These are phyloP conservation scores for Tuber aestivum DNA, from an alignment of 495 filamentous ascomycete genomes.

Conservation along the genomic window DNA sequence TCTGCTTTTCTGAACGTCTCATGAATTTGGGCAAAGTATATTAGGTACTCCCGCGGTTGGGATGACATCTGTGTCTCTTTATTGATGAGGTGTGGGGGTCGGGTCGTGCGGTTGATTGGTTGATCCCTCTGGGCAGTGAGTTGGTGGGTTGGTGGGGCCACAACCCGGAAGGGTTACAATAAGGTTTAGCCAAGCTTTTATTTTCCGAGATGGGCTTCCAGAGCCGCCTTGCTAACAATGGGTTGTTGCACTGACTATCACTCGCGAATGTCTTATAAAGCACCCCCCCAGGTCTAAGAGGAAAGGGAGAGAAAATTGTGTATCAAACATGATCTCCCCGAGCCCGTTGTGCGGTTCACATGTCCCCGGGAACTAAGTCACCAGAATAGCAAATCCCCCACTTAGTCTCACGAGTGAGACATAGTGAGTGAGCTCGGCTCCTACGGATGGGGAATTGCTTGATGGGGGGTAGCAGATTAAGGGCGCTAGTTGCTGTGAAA, in stretches of 20 bases:
- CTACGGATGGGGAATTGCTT: too few species aligned
- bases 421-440: neutral
- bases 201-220: neutral
- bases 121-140: neutral
- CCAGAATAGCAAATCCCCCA: neutral
- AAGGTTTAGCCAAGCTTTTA: conserved; percentile 4
- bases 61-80: neutral
- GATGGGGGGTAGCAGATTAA: neutral
- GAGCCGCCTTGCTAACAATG: neutral
- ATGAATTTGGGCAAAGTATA: conserved; percentile 84
- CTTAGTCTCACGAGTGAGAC: neutral
- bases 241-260: neutral
- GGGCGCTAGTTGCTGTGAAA: neutral
- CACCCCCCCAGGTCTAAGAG: neutral
- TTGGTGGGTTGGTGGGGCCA: neutral
- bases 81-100: neutral
- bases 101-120: neutral
- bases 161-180: neutral
- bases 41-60: conserved; percentile 59
- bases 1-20: conserved; percentile 85
- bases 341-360: neutral
- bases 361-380: neutral
- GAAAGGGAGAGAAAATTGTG: neutral
- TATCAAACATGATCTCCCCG: neutral
- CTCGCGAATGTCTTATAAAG: neutral